phyloP scores from a whole-genome alignment of 331 rosid genomes.

The Acacia pycnantha region DNA sequence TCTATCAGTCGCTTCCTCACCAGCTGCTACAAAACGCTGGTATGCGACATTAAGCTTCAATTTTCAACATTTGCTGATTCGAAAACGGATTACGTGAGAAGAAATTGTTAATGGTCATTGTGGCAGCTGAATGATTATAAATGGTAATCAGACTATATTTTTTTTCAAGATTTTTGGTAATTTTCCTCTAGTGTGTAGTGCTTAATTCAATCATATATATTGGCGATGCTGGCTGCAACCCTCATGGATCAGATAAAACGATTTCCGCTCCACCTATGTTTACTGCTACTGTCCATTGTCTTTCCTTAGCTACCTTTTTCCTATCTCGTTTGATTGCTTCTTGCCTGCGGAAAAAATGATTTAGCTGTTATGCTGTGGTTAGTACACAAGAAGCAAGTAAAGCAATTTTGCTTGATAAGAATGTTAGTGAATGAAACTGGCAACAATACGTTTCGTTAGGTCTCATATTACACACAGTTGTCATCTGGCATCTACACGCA shows the following conservation, averaged over 20 bases:
- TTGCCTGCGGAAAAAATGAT: not conserved
- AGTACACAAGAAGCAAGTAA: not conserved
- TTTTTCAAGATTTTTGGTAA: not conserved
- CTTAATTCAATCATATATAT: slow-evolving; percentile 1
- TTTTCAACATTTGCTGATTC: not conserved
- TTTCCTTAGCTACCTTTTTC: not conserved
- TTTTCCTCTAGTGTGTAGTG: not conserved
- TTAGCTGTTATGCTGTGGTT: not conserved
- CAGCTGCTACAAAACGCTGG: not conserved
- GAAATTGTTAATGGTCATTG: slow-evolving; percentile 23
- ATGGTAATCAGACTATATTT: not conserved
- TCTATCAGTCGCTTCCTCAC: not conserved
- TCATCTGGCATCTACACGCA: not conserved
- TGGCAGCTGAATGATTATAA: not conserved
- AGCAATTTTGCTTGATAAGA: not conserved
- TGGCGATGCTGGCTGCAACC: too few relatives aligned
- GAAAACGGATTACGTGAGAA: slow-evolving; percentile 13
- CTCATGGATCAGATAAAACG: not conserved
- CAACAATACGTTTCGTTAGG: not conserved
- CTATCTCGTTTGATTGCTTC: not conserved
- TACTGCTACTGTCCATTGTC: not conserved
- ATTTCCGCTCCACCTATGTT: not conserved
- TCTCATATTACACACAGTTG: not conserved
- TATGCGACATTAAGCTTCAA: slow-evolving; percentile 1
- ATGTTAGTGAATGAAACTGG: not conserved